Percentiles rank a stretch among this genome's conserved stretches.
Evolutionary conservation across 1,284 basidiomycete genomes (phyloP).

Genomic region (Leccinum subspadiceum): DNA sequence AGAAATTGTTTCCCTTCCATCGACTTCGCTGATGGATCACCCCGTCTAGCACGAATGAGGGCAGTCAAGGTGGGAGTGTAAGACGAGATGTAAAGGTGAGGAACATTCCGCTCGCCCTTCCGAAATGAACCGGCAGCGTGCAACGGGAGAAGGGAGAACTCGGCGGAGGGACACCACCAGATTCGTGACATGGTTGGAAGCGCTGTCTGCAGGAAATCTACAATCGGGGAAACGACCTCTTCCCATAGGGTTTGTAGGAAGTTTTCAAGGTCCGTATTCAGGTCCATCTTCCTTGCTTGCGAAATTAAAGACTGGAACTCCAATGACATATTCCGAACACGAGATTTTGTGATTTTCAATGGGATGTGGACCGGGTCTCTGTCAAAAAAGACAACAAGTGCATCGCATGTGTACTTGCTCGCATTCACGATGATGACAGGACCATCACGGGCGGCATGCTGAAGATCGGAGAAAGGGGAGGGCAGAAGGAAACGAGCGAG

Average conservation of each 20-base stretch:
- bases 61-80: not conserved
- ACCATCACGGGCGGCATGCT: not conserved
- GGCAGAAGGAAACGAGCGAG: not conserved
- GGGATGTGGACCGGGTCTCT: not conserved
- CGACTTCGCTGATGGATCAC: not conserved
- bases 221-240: not conserved
- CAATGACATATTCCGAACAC: not conserved
- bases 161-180: not conserved
- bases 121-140: not conserved
- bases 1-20: not conserved
- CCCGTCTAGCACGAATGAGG: not conserved
- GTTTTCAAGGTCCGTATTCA: not conserved
- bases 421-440: not conserved
- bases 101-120: not conserved
- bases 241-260: not conserved
- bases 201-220: not conserved
- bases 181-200: not conserved
- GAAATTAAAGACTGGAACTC: not conserved
- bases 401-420: not conserved
- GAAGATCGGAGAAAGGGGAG: not conserved
- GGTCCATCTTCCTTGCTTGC: not conserved
- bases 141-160: not conserved
- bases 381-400: not conserved
- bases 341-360: not conserved
- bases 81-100: not conserved